phyloP scores from a whole-genome alignment of 148 eudicot species.

The Chenopodium album region DNA sequence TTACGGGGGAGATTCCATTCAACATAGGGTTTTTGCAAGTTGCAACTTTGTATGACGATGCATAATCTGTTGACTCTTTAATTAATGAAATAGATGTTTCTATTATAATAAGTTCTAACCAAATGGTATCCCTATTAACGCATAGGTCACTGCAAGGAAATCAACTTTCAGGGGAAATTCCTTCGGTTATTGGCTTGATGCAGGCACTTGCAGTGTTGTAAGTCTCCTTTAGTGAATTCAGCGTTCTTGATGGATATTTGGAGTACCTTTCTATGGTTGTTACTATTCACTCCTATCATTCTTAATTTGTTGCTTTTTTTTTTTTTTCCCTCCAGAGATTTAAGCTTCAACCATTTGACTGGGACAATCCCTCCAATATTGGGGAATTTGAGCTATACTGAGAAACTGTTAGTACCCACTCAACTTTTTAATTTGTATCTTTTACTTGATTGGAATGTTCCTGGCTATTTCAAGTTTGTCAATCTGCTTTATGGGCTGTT shows the following conservation, averaged over 20 bases:
- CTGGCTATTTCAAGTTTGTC: not conserved
- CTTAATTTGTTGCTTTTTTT: not conserved
- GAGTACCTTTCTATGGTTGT: not conserved
- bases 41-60: conserved; percentile 76
- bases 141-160: conserved; percentile 90
- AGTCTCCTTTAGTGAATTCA: conserved; percentile 26
- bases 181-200: conserved; percentile 95
- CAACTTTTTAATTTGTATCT: no score
- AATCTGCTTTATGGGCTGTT: not conserved
- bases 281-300: not conserved
- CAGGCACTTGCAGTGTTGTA: conserved; percentile 99
- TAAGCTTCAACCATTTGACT: conserved; percentile 82
- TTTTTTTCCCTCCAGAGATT: conserved; percentile 47
- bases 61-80: not conserved
- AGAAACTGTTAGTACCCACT: conserved; percentile 70
- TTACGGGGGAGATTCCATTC: conserved; percentile 90
- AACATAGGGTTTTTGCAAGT: conserved; percentile 97
- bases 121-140: not conserved
- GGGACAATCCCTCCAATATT: conserved; percentile 90
- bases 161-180: conserved; percentile 74
- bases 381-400: conserved; percentile 88
- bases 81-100: not conserved
- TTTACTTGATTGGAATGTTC: no score
- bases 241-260: no score
- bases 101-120: not conserved